Percentiles rank a stretch among this genome's conserved stretches.
phyloP scores from a whole-genome alignment of 495 filamentous ascomycete genomes.

The Xylaria intraflava region DNA sequence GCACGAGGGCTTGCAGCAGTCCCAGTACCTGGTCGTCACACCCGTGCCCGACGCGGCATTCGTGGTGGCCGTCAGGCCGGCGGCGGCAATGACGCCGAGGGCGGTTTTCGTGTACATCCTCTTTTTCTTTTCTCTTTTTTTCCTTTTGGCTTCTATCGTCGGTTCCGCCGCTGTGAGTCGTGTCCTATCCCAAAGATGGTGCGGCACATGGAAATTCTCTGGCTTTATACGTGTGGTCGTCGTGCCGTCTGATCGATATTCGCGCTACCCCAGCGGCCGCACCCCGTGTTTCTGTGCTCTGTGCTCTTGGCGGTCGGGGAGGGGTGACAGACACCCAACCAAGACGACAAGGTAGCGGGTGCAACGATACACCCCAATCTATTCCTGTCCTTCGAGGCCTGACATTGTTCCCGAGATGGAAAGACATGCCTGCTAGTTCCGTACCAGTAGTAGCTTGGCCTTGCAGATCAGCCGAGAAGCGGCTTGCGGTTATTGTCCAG shows the following conservation, averaged over 20 bases:
- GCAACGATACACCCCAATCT: neutral
- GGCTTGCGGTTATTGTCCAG: neutral
- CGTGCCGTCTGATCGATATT: neutral
- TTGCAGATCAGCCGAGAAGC: neutral
- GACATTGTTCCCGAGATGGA: neutral
- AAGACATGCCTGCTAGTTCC: neutral
- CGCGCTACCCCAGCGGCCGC: neutral
- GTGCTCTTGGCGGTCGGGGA: neutral
- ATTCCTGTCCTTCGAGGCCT: neutral
- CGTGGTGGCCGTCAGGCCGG: neutral
- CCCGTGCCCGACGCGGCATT: conserved; percentile 9
- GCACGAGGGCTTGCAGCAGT: conserved; percentile 57
- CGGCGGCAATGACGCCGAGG: conserved; percentile 1
- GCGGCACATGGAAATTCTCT: neutral
- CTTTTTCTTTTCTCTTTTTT: neutral
- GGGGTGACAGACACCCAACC: conserved; percentile 1
- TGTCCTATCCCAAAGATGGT: neutral
- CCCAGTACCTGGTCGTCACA: conserved; percentile 44
- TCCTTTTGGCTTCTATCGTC: neutral
- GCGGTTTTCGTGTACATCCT: conserved; percentile 3
- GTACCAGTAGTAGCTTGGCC: neutral
- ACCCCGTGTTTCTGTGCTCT: neutral
- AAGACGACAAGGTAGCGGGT: neutral
- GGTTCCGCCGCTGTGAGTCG: neutral
- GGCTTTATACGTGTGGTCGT: neutral